Evolutionary conservation across 208 protist species (phyloP).

Genomic region (Leishmania mexicana): DNA sequence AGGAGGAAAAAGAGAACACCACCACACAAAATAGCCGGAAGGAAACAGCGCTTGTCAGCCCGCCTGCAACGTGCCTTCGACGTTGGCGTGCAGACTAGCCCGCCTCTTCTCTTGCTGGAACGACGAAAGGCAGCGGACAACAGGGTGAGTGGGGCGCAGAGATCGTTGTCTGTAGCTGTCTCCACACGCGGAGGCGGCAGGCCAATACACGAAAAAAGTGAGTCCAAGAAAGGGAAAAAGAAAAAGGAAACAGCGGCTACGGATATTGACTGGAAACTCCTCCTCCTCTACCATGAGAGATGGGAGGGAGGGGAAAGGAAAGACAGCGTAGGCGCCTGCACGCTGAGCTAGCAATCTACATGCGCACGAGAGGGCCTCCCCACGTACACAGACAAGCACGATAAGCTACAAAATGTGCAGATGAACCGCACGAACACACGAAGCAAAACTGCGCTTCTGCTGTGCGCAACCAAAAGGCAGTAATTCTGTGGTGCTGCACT

Average conservation of each 20-base stretch:
- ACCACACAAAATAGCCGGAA: not conserved
- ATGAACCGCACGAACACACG: not conserved
- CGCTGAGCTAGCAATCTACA: not conserved
- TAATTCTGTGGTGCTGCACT: not conserved
- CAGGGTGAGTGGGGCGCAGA: not conserved
- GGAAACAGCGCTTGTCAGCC: not conserved
- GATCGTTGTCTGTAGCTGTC: not conserved
- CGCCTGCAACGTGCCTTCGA: not conserved
- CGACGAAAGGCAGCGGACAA: not conserved
- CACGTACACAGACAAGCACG: not conserved
- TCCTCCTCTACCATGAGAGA: not conserved
- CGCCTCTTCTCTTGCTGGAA: not conserved
- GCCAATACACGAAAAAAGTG: not conserved
- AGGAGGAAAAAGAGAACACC: too few species aligned
- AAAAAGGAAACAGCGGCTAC: not conserved
- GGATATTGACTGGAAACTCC: not conserved
- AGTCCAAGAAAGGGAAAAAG: not conserved
- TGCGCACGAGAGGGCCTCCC: not conserved
- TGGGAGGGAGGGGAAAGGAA: not conserved
- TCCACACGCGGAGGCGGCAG: not conserved
- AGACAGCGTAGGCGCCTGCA: not conserved
- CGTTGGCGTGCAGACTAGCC: not conserved
- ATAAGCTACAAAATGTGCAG: not conserved
- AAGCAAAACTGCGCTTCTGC: too few species aligned
- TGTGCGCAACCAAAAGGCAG: not conserved